Evolutionary conservation across 1,284 basidiomycete species (phyloP), one percentile per base, ranked within the genome.

Genomic region (Schizophyllum amplum): DNA sequence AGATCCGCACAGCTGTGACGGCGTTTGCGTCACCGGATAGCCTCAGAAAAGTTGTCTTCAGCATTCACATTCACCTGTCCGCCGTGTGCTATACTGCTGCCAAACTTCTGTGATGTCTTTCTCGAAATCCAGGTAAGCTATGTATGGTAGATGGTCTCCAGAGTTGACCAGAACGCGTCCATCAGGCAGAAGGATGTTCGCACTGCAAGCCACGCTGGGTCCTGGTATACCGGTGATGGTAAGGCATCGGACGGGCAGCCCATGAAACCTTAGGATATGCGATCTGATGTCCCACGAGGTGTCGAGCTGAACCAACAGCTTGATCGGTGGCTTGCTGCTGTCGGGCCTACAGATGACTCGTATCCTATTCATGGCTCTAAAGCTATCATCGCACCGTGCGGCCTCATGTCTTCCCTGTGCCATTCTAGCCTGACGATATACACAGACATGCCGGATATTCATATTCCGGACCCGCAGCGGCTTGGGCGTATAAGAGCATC

Each of bases 321-420:
- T 26, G 66, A 75, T 0, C 62, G 64, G 23, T 92, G 88, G 82
- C 77, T 98, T 6, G 71, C 67, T 6, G 74, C 75, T 17, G 92
- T 92, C 2, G 67, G 75, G 20, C 69, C 81, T 5, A 65, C 74
- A 26, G 74, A 68, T 56, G 79, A 72, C 59, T 75, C 69, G 3
- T 87, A 81, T 25, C 94, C 95, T 1, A 76, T 96, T 57, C 66
- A 73, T 46, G 81, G 84, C 13, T 92, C 87, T 67, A 96, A 92
- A 71, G 96, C 94, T 7, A 81, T 99, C 67, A 97, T 99, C 57
- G 95, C 89, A n/a, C 97, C 97, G 93, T 96, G 53, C 53, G 59
- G 24, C 57, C 47, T 57, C 33, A 46, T 47, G 6, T 60, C 26
- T 62, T 52, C 25, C 53, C 24, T 24, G 15, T 26, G 2, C 24